Evolutionary conservation across 805 yeast species (phyloP).

Genomic region (Ogataea corticis): DNA sequence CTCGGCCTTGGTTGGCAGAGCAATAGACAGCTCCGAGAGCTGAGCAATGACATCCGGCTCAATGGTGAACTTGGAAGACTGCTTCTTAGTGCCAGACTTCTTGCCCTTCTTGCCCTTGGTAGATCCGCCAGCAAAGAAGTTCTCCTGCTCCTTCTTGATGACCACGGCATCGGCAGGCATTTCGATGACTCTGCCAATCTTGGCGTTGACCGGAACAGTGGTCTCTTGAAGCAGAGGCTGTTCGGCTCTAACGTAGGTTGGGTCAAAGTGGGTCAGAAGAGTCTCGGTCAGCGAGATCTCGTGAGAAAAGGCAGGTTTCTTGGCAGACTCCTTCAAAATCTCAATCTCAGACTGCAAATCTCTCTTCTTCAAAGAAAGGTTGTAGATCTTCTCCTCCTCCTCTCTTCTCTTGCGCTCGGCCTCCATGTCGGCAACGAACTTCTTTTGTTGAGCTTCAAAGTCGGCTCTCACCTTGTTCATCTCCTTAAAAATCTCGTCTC

Average conservation of each 20-base stretch:
- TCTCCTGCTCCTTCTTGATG: slow-evolving; percentile 61
- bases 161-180: slow-evolving; percentile 65
- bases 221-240: slow-evolving; percentile 18
- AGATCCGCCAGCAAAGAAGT: slow-evolving; percentile 51
- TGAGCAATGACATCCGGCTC: slow-evolving; percentile 79
- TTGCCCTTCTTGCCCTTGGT: slow-evolving; percentile 47
- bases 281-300: slow-evolving; percentile 78
- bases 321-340: slow-evolving; percentile 67
- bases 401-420: slow-evolving; percentile 69
- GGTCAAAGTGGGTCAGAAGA: slow-evolving; percentile 74
- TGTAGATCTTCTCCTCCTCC: slow-evolving; percentile 59
- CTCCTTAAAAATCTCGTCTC: slow-evolving; percentile 65
- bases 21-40: slow-evolving; percentile 71
- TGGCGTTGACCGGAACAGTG: slow-evolving; percentile 16
- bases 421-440: slow-evolving; percentile 66
- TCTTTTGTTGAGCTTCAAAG: slow-evolving; percentile 71
- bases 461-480: slow-evolving; percentile 71
- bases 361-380: slow-evolving; percentile 52
- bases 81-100: slow-evolving; percentile 43
- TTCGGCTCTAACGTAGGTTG: slow-evolving; percentile 64
- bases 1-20: slow-evolving; percentile 75
- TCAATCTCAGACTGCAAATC: slow-evolving; percentile 60
- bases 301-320: slow-evolving; percentile 75
- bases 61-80: slow-evolving; percentile 55
- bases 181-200: slow-evolving; percentile 50